Percentiles rank a stretch among this genome's conserved stretches.
phyloP scores from a whole-genome alignment of 176 grass and related monocot species.

The Raddia guianensis region DNA sequence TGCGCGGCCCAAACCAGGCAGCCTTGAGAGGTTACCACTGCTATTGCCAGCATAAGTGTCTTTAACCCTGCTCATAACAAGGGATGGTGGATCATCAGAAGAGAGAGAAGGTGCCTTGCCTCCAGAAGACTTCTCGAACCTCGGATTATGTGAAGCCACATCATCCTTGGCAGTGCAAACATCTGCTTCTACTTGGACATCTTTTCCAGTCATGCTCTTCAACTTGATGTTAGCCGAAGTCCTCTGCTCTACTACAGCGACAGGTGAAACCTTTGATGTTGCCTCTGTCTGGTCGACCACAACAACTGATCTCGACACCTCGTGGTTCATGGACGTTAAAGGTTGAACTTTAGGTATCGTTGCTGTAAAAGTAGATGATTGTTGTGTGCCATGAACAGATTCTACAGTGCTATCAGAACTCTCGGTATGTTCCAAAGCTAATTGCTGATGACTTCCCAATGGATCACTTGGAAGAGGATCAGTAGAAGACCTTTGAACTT shows the following conservation, averaged over 20 bases:
- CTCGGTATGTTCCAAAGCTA: constrained; percentile 26
- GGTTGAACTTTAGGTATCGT: constrained; percentile 26
- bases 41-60: constrained; percentile 40
- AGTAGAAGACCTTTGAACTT: constrained; percentile 38
- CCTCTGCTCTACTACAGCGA: not conserved
- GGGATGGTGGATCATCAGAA: constrained; percentile 39
- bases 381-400: constrained; percentile 28
- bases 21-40: constrained; percentile 42
- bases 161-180: constrained; percentile 33
- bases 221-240: constrained; percentile 13
- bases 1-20: constrained; percentile 74
- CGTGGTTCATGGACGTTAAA: not conserved
- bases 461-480: constrained; percentile 7
- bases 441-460: constrained; percentile 9
- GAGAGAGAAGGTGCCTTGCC: constrained; percentile 10
- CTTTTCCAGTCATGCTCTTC: constrained; percentile 26
- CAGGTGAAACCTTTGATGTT: constrained; percentile 2
- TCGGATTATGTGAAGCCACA: constrained; percentile 39
- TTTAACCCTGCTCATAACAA: constrained; percentile 34
- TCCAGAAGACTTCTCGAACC: constrained; percentile 28
- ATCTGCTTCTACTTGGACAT: constrained; percentile 37
- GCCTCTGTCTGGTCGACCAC: constrained; percentile 32
- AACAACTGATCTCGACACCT: constrained; percentile 46
- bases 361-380: constrained; percentile 11
- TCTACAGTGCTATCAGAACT: constrained; percentile 45